Evolutionary conservation across 306 rosid genomes (phyloP), one percentile per base, ranked within the genome.

Genomic region (Astragalus glycyphyllos): DNA sequence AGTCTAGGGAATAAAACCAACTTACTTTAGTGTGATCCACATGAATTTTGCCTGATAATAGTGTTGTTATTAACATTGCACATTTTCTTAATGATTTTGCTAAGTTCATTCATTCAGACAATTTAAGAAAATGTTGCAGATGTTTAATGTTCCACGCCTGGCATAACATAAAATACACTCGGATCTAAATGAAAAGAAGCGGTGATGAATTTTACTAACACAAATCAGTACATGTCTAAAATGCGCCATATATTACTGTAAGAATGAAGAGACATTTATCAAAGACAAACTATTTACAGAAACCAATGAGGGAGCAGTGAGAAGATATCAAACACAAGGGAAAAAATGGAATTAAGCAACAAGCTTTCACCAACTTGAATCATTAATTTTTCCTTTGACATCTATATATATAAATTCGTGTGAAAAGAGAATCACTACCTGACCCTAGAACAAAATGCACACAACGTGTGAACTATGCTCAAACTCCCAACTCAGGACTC

Each of bases 321-420:
- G 41, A 79, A 55, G 41, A 37, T 35, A 73, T 73, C 8, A 53
- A 56, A 72, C 69, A 72, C 54, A 53, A 69, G 58, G 31, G 49
- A 61, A 42, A 29, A 35, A 71, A 75, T 66, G 73, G 80, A 72
- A 74, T 68, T 72, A 77, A 74, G 56, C 77, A 62, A 50, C 76
- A 82, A 73, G 76, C 86, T 84, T 84, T 77, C 88, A 77, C 84
- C 77, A 83, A 81, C 86, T 79, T 75, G 81, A 89, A 90, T 77
- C 77, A 81, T 74, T 58, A 40, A 77, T 83, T 80, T 38, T 79
- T 83, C 85, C 79, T 68, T 77, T 79, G 84, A 81, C 79, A 78
- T 84, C 84, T 78, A 56, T 82, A 77, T 77, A 77, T 71, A 69
- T 71, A 57, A 58, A 73, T 53, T 68, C 45, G 69, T 50, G 82